phyloP scores from a whole-genome alignment of 306 rosid genomes.

The Parietaria judaica region DNA sequence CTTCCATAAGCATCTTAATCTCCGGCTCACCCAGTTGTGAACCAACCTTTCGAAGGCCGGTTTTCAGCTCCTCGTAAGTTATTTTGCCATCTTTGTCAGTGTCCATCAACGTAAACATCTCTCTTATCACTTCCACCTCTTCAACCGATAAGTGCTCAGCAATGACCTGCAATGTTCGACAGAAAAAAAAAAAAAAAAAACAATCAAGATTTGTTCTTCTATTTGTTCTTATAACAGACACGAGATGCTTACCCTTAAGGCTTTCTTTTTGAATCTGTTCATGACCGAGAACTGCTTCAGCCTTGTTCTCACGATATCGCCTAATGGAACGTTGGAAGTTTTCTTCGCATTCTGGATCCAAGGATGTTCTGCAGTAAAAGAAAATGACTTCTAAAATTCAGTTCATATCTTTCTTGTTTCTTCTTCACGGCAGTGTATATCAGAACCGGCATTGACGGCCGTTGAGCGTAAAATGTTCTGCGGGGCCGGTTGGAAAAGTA shows the following conservation, averaged over 20 bases:
- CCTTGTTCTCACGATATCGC: slow-evolving; percentile 92
- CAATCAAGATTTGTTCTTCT: slow-evolving; percentile 5
- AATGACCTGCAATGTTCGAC: slow-evolving; percentile 56
- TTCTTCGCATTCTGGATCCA: slow-evolving; percentile 96
- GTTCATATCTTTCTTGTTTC: background rate
- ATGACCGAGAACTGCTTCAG: slow-evolving; percentile 93
- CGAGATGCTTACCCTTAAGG: slow-evolving; percentile 68
- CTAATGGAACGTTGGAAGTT: slow-evolving; percentile 91
- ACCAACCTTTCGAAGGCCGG: slow-evolving; percentile 88
- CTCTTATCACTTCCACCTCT: slow-evolving; percentile 96
- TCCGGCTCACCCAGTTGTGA: slow-evolving; percentile 96
- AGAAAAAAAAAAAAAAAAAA: slow-evolving; percentile 18
- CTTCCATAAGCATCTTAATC: slow-evolving; percentile 98
- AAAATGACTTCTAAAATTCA: slow-evolving; percentile 1
- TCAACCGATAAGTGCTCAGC: slow-evolving; percentile 93
- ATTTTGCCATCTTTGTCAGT: slow-evolving; percentile 84
- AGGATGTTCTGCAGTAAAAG: slow-evolving; percentile 64
- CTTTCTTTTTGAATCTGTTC: slow-evolving; percentile 98
- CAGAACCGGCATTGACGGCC: too few relatives aligned
- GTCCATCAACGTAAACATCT: slow-evolving; percentile 96
- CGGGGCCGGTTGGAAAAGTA: background rate
- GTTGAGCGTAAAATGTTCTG: background rate
- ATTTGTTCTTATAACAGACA: background rate
- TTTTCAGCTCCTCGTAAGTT: slow-evolving; percentile 78
- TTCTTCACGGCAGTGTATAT: too few relatives aligned